Evolutionary conservation across 306 rosid genomes (phyloP).

Genomic region (Nissolia schottii): DNA sequence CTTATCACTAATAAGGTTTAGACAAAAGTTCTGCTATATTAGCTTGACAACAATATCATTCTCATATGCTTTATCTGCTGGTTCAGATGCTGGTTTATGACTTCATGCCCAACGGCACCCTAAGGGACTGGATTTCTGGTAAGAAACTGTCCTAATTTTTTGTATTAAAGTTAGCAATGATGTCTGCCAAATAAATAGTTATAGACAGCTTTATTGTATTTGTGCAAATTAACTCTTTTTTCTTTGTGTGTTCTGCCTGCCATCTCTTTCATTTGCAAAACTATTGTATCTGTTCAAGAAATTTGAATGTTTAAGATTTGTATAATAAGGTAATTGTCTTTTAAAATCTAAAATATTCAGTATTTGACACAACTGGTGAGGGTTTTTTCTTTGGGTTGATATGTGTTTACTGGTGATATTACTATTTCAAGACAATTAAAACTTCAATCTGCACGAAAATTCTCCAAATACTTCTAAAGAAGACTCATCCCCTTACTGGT

Average conservation of each 20-base stretch:
- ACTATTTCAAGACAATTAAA: neutral
- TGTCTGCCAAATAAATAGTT: neutral
- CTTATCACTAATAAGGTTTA: neutral
- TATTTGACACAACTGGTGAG: neutral
- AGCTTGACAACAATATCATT: neutral
- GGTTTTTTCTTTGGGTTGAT: neutral
- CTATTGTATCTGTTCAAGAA: neutral
- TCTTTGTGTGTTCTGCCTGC: slow-evolving; percentile 1
- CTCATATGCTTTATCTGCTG: slow-evolving; percentile 30
- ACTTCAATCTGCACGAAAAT: neutral
- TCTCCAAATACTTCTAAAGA: neutral
- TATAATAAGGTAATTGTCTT: neutral
- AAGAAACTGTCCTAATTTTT: slow-evolving; percentile 18
- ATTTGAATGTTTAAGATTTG: neutral
- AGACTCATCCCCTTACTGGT: neutral
- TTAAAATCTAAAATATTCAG: neutral
- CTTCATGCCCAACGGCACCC: slow-evolving; percentile 84
- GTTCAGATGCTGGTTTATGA: slow-evolving; percentile 90
- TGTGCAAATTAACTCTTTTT: slow-evolving; percentile 1
- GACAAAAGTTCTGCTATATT: neutral
- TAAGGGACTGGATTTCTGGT: slow-evolving; percentile 85
- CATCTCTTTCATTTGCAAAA: slow-evolving; percentile 6
- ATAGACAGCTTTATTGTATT: neutral
- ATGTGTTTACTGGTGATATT: neutral
- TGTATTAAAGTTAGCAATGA: neutral